Conservation (phyloP, 192 early-diverging fungal genomes). For the Cladochytrium replicatum region DNA sequence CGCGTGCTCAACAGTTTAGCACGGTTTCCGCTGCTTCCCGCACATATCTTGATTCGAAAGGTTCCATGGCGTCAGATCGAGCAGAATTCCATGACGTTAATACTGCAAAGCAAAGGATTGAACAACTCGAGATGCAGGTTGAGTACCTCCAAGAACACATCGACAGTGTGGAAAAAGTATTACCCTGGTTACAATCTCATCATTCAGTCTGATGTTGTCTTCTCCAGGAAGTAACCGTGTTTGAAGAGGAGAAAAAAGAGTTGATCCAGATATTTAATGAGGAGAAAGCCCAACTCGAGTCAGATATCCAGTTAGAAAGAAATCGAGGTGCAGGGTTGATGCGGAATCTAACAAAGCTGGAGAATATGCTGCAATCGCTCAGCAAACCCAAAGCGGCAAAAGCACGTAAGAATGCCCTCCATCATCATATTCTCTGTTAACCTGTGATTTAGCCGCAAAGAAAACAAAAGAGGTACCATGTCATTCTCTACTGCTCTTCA, state of each 20-base stretch:
- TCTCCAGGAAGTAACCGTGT: conserved; percentile 8
- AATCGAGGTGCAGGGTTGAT: conserved; percentile 17
- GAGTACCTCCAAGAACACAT: conserved; percentile 44
- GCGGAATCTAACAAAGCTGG: conserved; percentile 17
- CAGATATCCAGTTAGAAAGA: conserved; percentile 18
- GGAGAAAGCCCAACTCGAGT: conserved; percentile 6
- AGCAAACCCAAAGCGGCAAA: too few species aligned
- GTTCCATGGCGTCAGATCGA: conserved; percentile 1
- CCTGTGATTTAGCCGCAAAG: too few species aligned
- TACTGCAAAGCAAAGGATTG: conserved; percentile 33
- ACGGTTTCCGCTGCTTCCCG: conserved; percentile 11
- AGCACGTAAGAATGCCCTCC: too few species aligned
- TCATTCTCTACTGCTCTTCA: too few species aligned
- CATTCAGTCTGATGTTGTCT: background rate
- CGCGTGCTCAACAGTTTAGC: conserved; percentile 36
- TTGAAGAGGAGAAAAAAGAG: conserved; percentile 17
- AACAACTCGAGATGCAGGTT: conserved; percentile 42
- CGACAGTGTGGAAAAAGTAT: conserved; percentile 33
- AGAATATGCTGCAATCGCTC: conserved; percentile 17
- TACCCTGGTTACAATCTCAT: background rate
- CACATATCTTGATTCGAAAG: conserved; percentile 1
- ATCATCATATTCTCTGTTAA: too few species aligned
- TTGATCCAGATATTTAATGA: background rate
- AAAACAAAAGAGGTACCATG: too few species aligned
- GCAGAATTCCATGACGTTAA: conserved; percentile 22